Conservation (phyloP, 108 stramenopile genomes). For the Cyclotella atomus region DNA sequence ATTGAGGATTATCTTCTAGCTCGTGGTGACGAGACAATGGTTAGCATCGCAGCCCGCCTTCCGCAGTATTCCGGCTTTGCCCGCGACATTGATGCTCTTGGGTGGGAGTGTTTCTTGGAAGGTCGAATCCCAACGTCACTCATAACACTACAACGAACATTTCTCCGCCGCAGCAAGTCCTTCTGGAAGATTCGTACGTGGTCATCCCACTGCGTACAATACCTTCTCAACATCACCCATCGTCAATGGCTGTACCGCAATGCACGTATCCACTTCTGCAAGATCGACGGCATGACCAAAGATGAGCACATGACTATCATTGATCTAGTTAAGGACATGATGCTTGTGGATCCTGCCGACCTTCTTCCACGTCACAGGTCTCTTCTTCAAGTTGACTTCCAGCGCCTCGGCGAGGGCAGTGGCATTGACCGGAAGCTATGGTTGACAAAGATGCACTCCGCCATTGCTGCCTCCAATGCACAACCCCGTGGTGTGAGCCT, state of each 20-base stretch:
- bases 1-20: background rate
- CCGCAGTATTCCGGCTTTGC: background rate
- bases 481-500: background rate
- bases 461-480: background rate
- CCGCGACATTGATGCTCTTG: background rate
- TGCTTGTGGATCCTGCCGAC: background rate
- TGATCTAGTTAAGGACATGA: background rate
- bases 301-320: background rate
- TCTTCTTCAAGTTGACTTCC: background rate
- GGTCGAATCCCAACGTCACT: background rate
- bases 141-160: background rate
- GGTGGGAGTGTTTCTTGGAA: background rate
- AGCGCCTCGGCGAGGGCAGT: background rate
- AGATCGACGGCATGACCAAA: background rate
- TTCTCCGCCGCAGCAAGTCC: background rate
- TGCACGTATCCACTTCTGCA: background rate
- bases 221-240: conserved; percentile 1
- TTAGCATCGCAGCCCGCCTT: background rate
- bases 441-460: conserved; percentile 5
- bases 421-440: background rate
- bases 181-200: background rate
- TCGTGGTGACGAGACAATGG: background rate
- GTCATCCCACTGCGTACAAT: background rate
- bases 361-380: background rate
- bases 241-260: conserved; percentile 10